Conservation (phyloP, 2,329 filamentous ascomycete species). For the Cercospora sp. region DNA sequence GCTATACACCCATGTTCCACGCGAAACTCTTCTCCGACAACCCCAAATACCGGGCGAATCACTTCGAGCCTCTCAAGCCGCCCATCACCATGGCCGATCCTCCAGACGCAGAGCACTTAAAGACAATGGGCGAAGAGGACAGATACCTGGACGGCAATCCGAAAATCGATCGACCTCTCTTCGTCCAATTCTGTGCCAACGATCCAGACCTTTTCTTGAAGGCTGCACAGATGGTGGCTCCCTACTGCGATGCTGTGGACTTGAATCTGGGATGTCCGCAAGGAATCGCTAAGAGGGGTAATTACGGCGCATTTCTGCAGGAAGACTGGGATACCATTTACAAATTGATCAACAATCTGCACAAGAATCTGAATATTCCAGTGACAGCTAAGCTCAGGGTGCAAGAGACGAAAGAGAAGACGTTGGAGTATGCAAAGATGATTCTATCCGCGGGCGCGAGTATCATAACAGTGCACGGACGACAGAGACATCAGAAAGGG, state of each 20-base stretch:
- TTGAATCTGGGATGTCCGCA: constrained; percentile 95
- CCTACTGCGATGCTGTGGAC: constrained; percentile 92
- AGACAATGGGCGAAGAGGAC: constrained; percentile 32
- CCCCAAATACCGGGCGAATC: constrained; percentile 70
- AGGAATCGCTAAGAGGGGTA: constrained; percentile 85
- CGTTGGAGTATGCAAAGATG: constrained; percentile 83
- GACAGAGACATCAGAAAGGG: constrained; percentile 87
- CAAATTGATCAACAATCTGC: constrained; percentile 78
- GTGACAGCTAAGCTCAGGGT: constrained; percentile 95
- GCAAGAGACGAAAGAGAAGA: constrained; percentile 81
- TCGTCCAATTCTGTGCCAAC: constrained; percentile 96
- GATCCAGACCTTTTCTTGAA: constrained; percentile 75
- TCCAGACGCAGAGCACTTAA: constrained; percentile 26
- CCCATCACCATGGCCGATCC: constrained; percentile 28
- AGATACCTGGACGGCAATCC: constrained; percentile 85
- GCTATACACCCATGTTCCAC: constrained; percentile 96
- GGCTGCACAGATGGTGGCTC: constrained; percentile 75
- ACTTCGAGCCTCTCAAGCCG: constrained; percentile 70
- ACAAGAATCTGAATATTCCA: constrained; percentile 74
- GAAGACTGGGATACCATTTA: constrained; percentile 85
- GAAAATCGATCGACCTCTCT: constrained; percentile 77
- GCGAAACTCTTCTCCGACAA: constrained; percentile 82
- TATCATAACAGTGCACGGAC: constrained; percentile 88
- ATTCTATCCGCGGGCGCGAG: constrained; percentile 86
- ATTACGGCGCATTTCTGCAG: constrained; percentile 92